Evolutionary conservation across 1,284 basidiomycete genomes (phyloP).

Genomic region (Dichomitus squalens): DNA sequence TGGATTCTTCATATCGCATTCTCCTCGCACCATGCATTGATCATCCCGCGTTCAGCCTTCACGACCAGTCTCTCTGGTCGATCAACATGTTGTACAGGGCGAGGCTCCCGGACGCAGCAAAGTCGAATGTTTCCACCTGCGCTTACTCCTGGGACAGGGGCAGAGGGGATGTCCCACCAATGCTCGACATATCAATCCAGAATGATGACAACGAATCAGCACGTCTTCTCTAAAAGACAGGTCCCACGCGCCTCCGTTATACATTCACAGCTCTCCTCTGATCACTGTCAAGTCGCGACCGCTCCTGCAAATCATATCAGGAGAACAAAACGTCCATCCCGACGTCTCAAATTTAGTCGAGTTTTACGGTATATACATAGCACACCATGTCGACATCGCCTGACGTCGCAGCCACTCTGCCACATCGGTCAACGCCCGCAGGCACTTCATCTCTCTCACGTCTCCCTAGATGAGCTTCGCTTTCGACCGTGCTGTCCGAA

Average conservation of each 20-base stretch:
- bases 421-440: too few relatives aligned
- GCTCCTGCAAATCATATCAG: background rate
- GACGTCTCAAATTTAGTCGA: background rate
- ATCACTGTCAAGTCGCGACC: background rate
- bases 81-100: background rate
- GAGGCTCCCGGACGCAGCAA: background rate
- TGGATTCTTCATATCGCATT: background rate
- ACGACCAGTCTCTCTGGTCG: background rate
- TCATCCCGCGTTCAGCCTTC: background rate
- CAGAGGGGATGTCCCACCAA: background rate
- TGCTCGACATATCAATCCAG: slow-evolving; percentile 4
- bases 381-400: background rate
- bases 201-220: slow-evolving; percentile 10
- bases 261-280: slow-evolving; percentile 1
- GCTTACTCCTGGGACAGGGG: background rate
- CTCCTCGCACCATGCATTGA: background rate
- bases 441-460: too few relatives aligned
- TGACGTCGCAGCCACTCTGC: too few relatives aligned
- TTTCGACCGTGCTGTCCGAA: too few relatives aligned
- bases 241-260: background rate
- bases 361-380: background rate
- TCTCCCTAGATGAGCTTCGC: too few relatives aligned
- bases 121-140: background rate
- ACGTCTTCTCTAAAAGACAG: background rate
- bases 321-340: background rate